phyloP scores from a whole-genome alignment of 2,329 filamentous ascomycete species.

The Elsinoe fawcettii region DNA sequence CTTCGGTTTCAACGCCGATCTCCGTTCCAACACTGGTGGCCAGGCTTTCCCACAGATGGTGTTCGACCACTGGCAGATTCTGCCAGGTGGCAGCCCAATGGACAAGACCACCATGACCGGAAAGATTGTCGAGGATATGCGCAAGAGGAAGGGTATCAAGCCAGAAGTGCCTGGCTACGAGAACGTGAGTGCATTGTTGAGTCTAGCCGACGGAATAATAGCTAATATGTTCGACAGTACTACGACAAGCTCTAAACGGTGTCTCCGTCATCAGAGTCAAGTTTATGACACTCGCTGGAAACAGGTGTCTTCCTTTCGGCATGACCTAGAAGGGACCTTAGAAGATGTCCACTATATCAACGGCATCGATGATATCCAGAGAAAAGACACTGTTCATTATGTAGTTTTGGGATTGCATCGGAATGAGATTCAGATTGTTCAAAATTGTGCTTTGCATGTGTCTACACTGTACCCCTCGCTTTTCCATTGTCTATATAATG shows the following conservation, averaged over 20 bases:
- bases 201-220: background rate
- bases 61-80: constrained; percentile 97
- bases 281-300: constrained; percentile 8
- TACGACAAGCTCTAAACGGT: constrained; percentile 90
- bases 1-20: constrained; percentile 97
- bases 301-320: constrained; percentile 4
- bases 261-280: constrained; percentile 15
- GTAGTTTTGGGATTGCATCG: constrained; percentile 13
- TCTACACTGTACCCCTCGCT: background rate
- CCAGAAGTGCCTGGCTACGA: constrained; percentile 82
- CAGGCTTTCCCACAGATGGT: constrained; percentile 99
- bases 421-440: constrained; percentile 14
- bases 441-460: background rate
- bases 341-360: background rate
- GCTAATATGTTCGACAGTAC: constrained; percentile 57
- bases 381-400: constrained; percentile 14
- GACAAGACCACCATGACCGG: constrained; percentile 77
- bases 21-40: constrained; percentile 84
- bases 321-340: constrained; percentile 10
- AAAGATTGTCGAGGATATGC: constrained; percentile 76
- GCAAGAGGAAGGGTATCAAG: constrained; percentile 99
- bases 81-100: constrained; percentile 87
- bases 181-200: constrained; percentile 63
- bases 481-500: background rate
- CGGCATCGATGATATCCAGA: constrained; percentile 15